Evolutionary conservation across 1,139 yeast species (phyloP), one percentile per base, ranked within the genome.

Genomic region (Spathaspora sp.): DNA sequence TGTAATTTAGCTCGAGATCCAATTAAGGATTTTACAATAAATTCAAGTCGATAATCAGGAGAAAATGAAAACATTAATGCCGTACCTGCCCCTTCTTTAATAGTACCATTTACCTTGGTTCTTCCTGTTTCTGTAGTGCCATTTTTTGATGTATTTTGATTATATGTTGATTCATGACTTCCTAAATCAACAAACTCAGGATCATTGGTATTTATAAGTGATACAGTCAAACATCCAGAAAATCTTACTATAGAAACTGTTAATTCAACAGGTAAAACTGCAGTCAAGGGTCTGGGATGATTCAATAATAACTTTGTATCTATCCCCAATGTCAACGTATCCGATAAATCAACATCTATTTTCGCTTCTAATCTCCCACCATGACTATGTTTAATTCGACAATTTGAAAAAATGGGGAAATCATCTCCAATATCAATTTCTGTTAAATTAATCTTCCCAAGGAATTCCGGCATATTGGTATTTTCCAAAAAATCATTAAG

Each of bases 361-460:
- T 87, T 90, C 0, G 97, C 97, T 61, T 93, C 97, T 41, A 87
- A 63, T 48, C 88, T 74, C 11, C 82, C 82, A 1, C 66, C 55
- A n/a, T 61, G 59, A 48, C 70, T 77, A 52, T 84, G 84, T 50
- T 76, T 78, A 24, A 95, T 88, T 43, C 96, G 78, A 66, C 99
- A 93, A 62, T 95, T 93, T 49, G 96, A 86, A 61, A 93, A 88
- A 43, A 93, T 89, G 1, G 99, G 99, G 60, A 85, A 95, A 63
- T 91, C 97, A 60, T 90, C 89, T 34, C 99, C 99, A 49, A 93
- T 84, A 59, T 91, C 95, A 26, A 93, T 81, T 57, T 91, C 98
- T 1, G 95, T 88, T 43, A 95, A 82, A 50, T 78, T 79, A 39
- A 93, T 84, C 23, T 79, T 77, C 58, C 86, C 97, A 45, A 95